Conservation (phyloP, 768 basidiomycete genomes). For the Russula earlei region DNA sequence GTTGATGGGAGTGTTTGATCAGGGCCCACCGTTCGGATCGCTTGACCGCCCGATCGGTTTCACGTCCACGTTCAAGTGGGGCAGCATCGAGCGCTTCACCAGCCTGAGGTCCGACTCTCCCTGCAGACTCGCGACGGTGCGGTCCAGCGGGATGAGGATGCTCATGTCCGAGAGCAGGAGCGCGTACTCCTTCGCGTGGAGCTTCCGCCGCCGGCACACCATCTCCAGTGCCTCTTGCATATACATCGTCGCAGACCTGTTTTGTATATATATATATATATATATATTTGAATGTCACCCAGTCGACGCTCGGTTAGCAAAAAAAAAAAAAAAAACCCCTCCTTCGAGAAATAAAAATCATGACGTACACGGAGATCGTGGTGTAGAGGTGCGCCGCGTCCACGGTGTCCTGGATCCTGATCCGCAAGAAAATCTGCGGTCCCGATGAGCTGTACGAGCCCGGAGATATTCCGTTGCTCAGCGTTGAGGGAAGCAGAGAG, state of each 20-base stretch:
- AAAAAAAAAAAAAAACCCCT: too few relatives aligned
- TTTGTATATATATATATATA: too few relatives aligned
- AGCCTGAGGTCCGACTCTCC: slow-evolving; percentile 78
- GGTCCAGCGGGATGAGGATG: slow-evolving; percentile 81
- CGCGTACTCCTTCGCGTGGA: slow-evolving; percentile 76
- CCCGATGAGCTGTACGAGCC: slow-evolving; percentile 68
- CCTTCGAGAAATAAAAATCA: too few relatives aligned
- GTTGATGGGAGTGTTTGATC: too few relatives aligned
- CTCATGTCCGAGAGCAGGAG: slow-evolving; percentile 56
- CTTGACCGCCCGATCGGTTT: slow-evolving; percentile 63
- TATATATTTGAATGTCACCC: too few relatives aligned
- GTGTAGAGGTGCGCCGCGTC: slow-evolving; percentile 83
- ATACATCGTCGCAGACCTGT: slow-evolving; percentile 84
- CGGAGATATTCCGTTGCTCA: slow-evolving; percentile 35
- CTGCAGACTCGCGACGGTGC: slow-evolving; percentile 92
- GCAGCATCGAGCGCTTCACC: slow-evolving; percentile 69
- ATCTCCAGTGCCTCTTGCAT: slow-evolving; percentile 92
- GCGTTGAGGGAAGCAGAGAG: slow-evolving; percentile 22
- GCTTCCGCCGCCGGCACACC: slow-evolving; percentile 61
- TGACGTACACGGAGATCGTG: slow-evolving; percentile 82
- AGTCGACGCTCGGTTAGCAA: too few relatives aligned
- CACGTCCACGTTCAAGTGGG: slow-evolving; percentile 59
- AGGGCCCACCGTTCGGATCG: slow-evolving; percentile 78
- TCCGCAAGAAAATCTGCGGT: slow-evolving; percentile 74
- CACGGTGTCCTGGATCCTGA: slow-evolving; percentile 70